These are phyloP conservation scores for Hibiscus trionum DNA, from an alignment of 345 rosid species.

Conservation along the genomic window DNA sequence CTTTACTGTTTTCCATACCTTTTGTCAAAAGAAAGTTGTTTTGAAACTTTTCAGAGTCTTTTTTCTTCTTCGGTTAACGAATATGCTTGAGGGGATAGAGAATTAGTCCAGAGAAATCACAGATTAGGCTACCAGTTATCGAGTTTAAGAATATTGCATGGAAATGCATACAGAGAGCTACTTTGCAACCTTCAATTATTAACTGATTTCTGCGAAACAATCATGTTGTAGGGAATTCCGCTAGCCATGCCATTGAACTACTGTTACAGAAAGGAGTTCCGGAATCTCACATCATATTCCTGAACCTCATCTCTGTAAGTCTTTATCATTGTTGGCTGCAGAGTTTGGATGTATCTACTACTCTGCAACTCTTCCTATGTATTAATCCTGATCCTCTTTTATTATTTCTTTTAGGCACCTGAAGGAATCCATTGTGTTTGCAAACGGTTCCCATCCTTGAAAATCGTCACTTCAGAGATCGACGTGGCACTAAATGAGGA, in stretches of 20 bases:
- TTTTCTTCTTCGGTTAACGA: not conserved
- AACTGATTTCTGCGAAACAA: no score
- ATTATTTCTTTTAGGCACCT: constrained; percentile 52
- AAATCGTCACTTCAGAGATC: constrained; percentile 94
- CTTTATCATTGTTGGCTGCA: not conserved
- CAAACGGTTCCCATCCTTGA: constrained; percentile 73
- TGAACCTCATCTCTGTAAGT: constrained; percentile 87
- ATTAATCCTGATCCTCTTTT: not conserved
- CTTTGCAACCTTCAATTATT: no score
- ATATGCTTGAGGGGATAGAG: not conserved
- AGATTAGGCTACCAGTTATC: not conserved
- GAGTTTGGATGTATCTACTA: not conserved
- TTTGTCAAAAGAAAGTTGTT: not conserved
- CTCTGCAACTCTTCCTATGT: not conserved
- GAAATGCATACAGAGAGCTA: not conserved
- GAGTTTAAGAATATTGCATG: not conserved
- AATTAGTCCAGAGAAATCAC: not conserved
- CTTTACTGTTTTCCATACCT: not conserved
- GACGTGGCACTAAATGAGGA: constrained; percentile 78
- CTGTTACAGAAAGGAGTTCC: constrained; percentile 93
- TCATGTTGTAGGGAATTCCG: constrained; percentile 67
- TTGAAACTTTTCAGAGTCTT: not conserved
- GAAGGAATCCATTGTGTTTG: constrained; percentile 93
- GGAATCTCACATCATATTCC: constrained; percentile 89
- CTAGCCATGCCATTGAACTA: constrained; percentile 85